phyloP scores from a whole-genome alignment of 2,329 filamentous ascomycete genomes.

The Neurospora sp. region DNA sequence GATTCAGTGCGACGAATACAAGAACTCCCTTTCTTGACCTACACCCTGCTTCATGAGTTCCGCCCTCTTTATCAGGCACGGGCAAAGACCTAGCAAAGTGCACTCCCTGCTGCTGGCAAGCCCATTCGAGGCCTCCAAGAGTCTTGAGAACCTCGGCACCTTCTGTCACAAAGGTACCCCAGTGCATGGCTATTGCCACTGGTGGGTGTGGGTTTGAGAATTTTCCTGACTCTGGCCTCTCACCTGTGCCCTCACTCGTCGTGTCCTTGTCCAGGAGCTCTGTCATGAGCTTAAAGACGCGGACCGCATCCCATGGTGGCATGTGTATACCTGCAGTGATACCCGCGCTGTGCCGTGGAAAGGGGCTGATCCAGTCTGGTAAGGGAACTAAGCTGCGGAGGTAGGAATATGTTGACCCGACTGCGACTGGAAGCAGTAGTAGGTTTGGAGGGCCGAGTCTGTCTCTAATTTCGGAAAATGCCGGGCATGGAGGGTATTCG shows the following conservation, averaged over 20 bases:
- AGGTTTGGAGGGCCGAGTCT: conserved; percentile 16
- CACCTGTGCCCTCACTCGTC: not conserved
- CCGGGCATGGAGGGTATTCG: conserved; percentile 15
- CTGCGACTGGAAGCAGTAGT: conserved; percentile 16
- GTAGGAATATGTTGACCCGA: conserved; percentile 19
- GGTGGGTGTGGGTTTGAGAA: not conserved
- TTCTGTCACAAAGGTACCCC: conserved; percentile 21
- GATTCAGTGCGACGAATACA: conserved; percentile 12
- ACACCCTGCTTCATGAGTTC: not conserved
- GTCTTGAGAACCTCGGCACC: conserved; percentile 17
- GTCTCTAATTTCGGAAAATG: conserved; percentile 15
- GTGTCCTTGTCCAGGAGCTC: not conserved
- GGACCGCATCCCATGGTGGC: conserved; percentile 22
- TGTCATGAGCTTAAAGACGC: conserved; percentile 17
- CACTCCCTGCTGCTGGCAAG: conserved; percentile 17
- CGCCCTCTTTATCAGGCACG: not conserved
- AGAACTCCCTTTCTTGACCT: not conserved
- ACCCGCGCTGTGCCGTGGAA: conserved; percentile 16
- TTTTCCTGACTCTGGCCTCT: not conserved
- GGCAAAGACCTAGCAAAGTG: conserved; percentile 11
- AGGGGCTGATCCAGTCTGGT: conserved; percentile 16
- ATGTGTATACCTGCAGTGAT: conserved; percentile 18
- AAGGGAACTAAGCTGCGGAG: conserved; percentile 17
- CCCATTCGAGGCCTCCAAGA: conserved; percentile 19
- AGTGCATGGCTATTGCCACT: conserved; percentile 20